phyloP scores from a whole-genome alignment of 108 stramenopile genomes.

The Nannochloropsis salina region DNA sequence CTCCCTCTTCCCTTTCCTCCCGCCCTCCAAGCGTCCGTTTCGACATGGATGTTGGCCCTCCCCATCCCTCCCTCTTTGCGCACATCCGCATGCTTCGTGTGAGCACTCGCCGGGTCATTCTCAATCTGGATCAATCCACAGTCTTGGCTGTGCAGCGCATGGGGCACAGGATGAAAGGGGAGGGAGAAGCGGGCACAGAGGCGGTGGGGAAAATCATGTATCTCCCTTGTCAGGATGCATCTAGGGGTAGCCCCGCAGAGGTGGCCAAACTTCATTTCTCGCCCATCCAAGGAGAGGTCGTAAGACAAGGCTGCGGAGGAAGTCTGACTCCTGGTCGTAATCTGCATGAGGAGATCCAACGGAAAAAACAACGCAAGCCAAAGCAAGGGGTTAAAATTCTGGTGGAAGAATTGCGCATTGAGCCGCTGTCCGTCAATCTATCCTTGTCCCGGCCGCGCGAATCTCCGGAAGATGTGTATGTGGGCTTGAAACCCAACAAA shows the following conservation, averaged over 20 bases:
- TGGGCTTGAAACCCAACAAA: slow-evolving; percentile 32
- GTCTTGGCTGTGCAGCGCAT: not conserved
- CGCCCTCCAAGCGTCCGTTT: not conserved
- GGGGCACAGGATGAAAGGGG: not conserved
- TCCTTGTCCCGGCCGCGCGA: slow-evolving; percentile 40
- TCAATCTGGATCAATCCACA: not conserved
- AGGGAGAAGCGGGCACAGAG: not conserved
- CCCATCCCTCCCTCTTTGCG: not conserved
- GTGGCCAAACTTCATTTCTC: not conserved
- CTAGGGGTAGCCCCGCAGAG: not conserved
- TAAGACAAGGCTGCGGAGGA: not conserved
- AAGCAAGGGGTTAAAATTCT: slow-evolving; percentile 25
- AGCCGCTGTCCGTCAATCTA: slow-evolving; percentile 20
- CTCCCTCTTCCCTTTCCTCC: not conserved
- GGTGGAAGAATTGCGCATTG: not conserved
- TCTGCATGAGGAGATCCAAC: not conserved
- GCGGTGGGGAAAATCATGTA: not conserved
- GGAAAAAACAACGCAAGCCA: not conserved
- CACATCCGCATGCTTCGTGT: not conserved
- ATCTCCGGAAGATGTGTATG: slow-evolving; percentile 31
- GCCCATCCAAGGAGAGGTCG: not conserved
- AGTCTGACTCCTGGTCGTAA: not conserved
- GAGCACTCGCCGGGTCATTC: not conserved
- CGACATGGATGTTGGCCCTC: not conserved
- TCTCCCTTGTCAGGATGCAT: not conserved